phyloP scores from a whole-genome alignment of 208 protist genomes.

The Leptomonas pyrrhocoris region DNA sequence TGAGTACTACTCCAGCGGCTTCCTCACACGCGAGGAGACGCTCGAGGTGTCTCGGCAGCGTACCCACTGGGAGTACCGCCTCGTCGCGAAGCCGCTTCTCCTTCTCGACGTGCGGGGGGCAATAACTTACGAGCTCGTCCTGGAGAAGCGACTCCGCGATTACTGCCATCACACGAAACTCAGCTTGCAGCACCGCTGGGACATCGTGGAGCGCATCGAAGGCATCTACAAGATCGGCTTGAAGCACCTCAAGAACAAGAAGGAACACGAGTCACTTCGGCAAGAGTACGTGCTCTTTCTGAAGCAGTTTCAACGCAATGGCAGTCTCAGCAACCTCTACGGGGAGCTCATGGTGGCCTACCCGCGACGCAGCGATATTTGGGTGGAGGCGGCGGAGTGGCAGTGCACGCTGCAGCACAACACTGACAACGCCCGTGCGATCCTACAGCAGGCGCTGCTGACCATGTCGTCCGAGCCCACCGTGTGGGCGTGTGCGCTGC shows the following conservation, averaged over 20 bases:
- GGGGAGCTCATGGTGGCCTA: slow-evolving; percentile 73
- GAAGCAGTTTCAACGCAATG: slow-evolving; percentile 57
- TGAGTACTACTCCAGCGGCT: slow-evolving; percentile 86
- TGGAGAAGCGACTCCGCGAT: slow-evolving; percentile 65
- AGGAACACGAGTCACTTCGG: slow-evolving; percentile 61
- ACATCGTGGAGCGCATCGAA: slow-evolving; percentile 82
- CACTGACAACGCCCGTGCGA: slow-evolving; percentile 72
- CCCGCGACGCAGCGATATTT: slow-evolving; percentile 68
- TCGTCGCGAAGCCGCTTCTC: slow-evolving; percentile 87
- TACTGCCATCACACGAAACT: slow-evolving; percentile 78
- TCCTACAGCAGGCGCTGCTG: slow-evolving; percentile 80
- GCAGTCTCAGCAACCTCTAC: slow-evolving; percentile 73
- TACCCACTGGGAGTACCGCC: slow-evolving; percentile 85
- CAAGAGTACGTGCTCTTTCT: slow-evolving; percentile 70
- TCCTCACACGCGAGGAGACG: slow-evolving; percentile 73
- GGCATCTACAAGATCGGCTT: slow-evolving; percentile 82
- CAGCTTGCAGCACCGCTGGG: slow-evolving; percentile 79
- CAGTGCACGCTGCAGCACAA: slow-evolving; percentile 64
- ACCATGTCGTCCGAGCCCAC: slow-evolving; percentile 52
- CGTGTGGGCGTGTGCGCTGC: slow-evolving; percentile 74
- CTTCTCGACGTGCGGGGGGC: slow-evolving; percentile 84
- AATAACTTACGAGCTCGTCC: slow-evolving; percentile 71
- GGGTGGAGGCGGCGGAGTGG: slow-evolving; percentile 82
- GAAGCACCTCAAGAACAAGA: slow-evolving; percentile 62
- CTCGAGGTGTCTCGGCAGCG: slow-evolving; percentile 72